Base-by-base conservation (phyloP, 257 asterid species). In the Solanum rostratum region DNA sequence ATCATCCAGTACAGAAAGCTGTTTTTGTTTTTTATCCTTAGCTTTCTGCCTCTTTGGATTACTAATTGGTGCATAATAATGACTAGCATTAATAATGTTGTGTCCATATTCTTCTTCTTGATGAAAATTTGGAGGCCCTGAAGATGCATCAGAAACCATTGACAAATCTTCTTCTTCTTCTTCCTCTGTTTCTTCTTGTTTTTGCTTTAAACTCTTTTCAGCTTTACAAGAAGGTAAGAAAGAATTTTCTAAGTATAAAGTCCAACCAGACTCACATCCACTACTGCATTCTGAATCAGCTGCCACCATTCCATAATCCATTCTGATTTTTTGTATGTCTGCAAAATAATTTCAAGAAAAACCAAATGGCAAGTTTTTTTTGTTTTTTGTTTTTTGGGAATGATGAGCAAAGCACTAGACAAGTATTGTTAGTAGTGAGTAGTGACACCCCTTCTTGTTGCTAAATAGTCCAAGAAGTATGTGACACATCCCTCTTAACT, bases 211-310 rank as follows among this genome's bases (percentile, higher is more conserved):
- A 78, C 82, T 84, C 63, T 63, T 57, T 55, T 84, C 41, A 30
- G 45, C 57, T 62, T 83, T 84, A 27, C 83, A 63, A 80, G 16
- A 13, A 60, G 88, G 55, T 79, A 62, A 20, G 12, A 54, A 84
- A 10, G 94, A 88, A 83, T 90, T 88, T 33, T 88, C 92, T 1
- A 95, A 89, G 88, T 95, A 95, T 12, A 83, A 83, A 9, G 99
- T 95, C 99, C 99, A 95, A 0, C 99, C 99, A 7, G 98, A 95
- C 85, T 95, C 98, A 39, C 98, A 94, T 2, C 95, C 98, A 22
- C 98, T 93, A 85, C 93, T 94, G 81, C 94, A 90, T 88, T 91
- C 96, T 87, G 92, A 46, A 85, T 91, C 87, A 69, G 85, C 89
- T 3, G n/a, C 80, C n/a, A 80, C 85, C 84, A 70, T 83, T 24